Evolutionary conservation across 108 stramenopile genomes (phyloP), one percentile per base, ranked within the genome.

Genomic region (Skeletonema potamos): DNA sequence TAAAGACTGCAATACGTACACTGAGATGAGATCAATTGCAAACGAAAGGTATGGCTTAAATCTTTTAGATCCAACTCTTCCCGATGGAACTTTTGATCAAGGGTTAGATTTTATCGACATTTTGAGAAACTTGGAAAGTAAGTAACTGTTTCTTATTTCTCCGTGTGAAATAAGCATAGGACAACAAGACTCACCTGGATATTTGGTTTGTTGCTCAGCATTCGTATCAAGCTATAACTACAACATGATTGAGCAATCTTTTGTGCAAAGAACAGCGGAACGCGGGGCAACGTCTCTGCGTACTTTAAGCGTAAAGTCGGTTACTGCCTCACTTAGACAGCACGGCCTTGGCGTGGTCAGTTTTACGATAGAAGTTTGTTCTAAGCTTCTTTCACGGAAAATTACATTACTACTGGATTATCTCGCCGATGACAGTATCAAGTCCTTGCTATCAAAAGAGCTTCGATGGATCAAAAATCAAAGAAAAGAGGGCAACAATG

Each of bases 301-400:
- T 68, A 84, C 86, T 18, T 41, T 92, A 32, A 76, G 54, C 63
- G 65, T 85, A 2, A 66, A 70, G 27, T 64, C 62, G 41, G 54
- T 89, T 36, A 15, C 73, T 22, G 62, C 74, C 13, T 76, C 74
- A 17, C 36, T 92, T 3, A 60, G 67, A 18, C 86, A 89, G 60
- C 90, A 92, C 68, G 90, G 90, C 10, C 62, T 84, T 8, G 90
- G 90, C 27, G 75, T 92, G 11, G 56, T 87, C 30, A 81, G 68
- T 28, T 85, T 80, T 15, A 59, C 86, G 20, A 85, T 92, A 18
- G 87, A 87, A 72, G 84, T 60, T 4, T 62, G 48, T 4, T 37
- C 67, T 17, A 11, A 6, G 15, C 67, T 68, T n/a, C 26, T 30
- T 37, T 26, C 67, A 7, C 60, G 72, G 69, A 76, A 81, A 72